Evolutionary conservation across 768 basidiomycete species (phyloP).

Genomic region (Tulasnella sp.): DNA sequence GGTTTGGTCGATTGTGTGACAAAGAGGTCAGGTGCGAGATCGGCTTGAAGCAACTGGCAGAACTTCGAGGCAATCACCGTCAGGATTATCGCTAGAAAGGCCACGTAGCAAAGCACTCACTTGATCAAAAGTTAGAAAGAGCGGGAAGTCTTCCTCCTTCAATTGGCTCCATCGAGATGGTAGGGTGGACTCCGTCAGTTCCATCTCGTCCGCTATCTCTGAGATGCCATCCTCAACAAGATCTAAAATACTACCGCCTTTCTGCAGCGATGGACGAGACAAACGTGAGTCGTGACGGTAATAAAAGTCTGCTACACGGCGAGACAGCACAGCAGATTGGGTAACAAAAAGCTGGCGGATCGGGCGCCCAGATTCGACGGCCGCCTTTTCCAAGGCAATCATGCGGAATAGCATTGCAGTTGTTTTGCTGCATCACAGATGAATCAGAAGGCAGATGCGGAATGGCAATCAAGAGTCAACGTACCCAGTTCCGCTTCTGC

Average conservation of each 20-base stretch:
- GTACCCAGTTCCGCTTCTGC: conserved; percentile 16
- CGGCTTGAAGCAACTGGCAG: conserved; percentile 37
- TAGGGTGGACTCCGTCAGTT: conserved; percentile 2
- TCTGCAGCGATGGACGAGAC: too few relatives aligned
- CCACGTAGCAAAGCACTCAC: neutral
- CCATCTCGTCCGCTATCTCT: too few relatives aligned
- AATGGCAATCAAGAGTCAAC: neutral
- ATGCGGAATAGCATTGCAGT: conserved; percentile 70
- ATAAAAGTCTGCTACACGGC: conserved; percentile 8
- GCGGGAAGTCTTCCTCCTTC: conserved; percentile 14
- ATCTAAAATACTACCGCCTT: too few relatives aligned
- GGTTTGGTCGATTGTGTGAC: neutral
- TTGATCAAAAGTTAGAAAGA: conserved; percentile 15
- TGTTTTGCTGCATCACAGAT: conserved; percentile 56
- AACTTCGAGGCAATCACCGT: too few relatives aligned
- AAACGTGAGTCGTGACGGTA: neutral
- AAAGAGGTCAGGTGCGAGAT: conserved; percentile 23
- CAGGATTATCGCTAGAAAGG: neutral
- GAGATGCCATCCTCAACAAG: too few relatives aligned
- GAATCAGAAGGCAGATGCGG: neutral
- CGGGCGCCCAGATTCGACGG: conserved; percentile 27
- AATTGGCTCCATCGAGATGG: conserved; percentile 11
- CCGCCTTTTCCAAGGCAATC: conserved; percentile 37
- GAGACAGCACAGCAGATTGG: conserved; percentile 35
- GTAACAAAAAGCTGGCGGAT: conserved; percentile 63